Conservation (phyloP, 1,139 yeast species). For the Yamadazyma kanchanaburiensis region DNA sequence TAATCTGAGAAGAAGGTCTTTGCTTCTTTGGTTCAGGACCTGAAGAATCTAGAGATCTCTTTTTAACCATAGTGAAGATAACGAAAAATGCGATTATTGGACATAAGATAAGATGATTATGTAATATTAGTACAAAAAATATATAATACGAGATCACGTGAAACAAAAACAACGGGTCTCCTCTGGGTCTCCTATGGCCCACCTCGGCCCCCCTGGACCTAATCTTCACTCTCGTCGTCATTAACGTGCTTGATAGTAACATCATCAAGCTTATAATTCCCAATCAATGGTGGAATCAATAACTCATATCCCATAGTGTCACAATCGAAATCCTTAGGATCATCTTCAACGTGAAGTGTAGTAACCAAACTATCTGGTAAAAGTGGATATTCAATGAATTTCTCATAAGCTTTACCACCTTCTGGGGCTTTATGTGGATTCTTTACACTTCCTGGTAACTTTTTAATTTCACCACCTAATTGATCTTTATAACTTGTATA, state of each 20-base stretch:
- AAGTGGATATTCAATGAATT: constrained; percentile 47
- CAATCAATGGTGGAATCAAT: constrained; percentile 59
- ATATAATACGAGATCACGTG: constrained; percentile 1
- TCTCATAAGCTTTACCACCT: constrained; percentile 10
- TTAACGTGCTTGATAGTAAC: constrained; percentile 33
- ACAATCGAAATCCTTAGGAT: constrained; percentile 48
- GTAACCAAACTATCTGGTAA: constrained; percentile 60
- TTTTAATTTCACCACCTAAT: constrained; percentile 11
- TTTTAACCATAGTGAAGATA: constrained; percentile 1
- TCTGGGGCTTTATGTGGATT: constrained; percentile 7
- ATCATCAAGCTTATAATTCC: constrained; percentile 28
- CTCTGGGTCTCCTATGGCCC: no score
- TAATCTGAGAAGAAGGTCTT: constrained; percentile 4
- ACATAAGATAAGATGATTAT: no score
- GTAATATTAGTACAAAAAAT: no score
- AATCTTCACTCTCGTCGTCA: constrained; percentile 2
- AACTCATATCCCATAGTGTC: constrained; percentile 65
- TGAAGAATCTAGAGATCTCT: constrained; percentile 1
- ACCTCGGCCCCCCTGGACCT: no score
- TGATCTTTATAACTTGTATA: constrained; percentile 25
- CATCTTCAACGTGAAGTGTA: constrained; percentile 69
- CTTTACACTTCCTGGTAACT: constrained; percentile 29
- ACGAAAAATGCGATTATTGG: not conserved
- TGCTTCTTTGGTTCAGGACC: constrained; percentile 1
- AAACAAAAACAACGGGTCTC: not conserved